phyloP scores from a whole-genome alignment of 225 moss, liverwort and hornwort genomes.

The Bryum argenteum region DNA sequence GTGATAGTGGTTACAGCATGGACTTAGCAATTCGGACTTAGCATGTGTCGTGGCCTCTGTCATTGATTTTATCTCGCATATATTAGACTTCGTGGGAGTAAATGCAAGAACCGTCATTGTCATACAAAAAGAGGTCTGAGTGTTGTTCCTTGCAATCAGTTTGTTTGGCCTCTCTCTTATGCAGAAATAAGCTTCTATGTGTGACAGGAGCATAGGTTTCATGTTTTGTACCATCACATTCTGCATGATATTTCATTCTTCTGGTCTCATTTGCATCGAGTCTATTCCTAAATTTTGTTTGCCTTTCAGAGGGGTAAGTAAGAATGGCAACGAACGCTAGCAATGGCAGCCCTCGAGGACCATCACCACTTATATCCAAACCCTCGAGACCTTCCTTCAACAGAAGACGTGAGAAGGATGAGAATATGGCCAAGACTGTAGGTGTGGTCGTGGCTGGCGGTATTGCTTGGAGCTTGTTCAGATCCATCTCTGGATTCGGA shows the following conservation, averaged over 20 bases:
- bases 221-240: no score
- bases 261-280: no score
- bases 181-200: no score
- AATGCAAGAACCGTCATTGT: no score
- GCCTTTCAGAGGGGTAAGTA: slow-evolving; percentile 1
- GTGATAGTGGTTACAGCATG: no score
- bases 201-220: not conserved
- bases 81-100: no score
- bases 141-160: not conserved
- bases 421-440: slow-evolving; percentile 42
- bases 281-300: no score
- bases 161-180: slow-evolving; percentile 7
- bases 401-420: slow-evolving; percentile 40
- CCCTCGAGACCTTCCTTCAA: slow-evolving; percentile 32
- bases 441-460: slow-evolving; percentile 47
- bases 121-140: no score
- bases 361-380: slow-evolving; percentile 35
- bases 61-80: no score
- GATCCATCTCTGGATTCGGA: slow-evolving; percentile 36
- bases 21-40: no score
- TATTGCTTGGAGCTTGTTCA: slow-evolving; percentile 61
- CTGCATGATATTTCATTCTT: no score
- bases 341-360: slow-evolving; percentile 29
- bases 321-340: slow-evolving; percentile 43
- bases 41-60: no score